Percentiles rank a stretch among this genome's conserved stretches.
phyloP scores from a whole-genome alignment of 2,329 filamentous ascomycete genomes.

The Trichoderma lentiforme region DNA sequence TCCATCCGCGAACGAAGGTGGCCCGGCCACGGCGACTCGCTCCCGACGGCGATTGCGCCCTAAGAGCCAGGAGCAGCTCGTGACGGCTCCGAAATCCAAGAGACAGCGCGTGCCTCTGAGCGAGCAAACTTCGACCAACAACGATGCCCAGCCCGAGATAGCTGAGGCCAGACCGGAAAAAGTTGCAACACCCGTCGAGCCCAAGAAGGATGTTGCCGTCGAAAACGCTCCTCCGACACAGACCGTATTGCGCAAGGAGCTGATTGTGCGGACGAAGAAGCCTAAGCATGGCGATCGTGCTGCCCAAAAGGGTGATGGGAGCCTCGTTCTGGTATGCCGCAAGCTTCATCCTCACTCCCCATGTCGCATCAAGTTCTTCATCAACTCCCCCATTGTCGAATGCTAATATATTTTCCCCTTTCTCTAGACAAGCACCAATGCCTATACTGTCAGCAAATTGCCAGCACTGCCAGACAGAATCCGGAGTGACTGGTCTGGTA shows the following conservation, averaged over 20 bases:
- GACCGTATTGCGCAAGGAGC: slow-evolving; percentile 46
- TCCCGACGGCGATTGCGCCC: slow-evolving; percentile 62
- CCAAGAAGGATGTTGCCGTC: slow-evolving; percentile 44
- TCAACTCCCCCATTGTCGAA: slow-evolving; percentile 1
- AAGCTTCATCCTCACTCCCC: slow-evolving; percentile 2
- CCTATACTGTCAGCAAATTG: slow-evolving; percentile 81
- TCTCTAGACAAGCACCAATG: slow-evolving; percentile 72
- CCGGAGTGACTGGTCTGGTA: slow-evolving; percentile 63
- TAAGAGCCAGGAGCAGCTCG: slow-evolving; percentile 51
- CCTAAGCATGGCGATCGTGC: slow-evolving; percentile 59
- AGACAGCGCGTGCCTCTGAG: slow-evolving; percentile 56
- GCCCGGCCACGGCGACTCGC: slow-evolving; percentile 55
- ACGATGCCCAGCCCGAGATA: slow-evolving; percentile 50
- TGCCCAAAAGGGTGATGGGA: slow-evolving; percentile 63
- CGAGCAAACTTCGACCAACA: slow-evolving; percentile 55
- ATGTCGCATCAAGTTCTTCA: not conserved
- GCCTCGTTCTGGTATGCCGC: slow-evolving; percentile 59
- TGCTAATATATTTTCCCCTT: slow-evolving; percentile 20
- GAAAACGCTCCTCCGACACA: slow-evolving; percentile 35
- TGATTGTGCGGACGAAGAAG: slow-evolving; percentile 61
- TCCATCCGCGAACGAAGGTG: slow-evolving; percentile 48
- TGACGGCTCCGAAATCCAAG: slow-evolving; percentile 61
- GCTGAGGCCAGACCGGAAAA: slow-evolving; percentile 56
- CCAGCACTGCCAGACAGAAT: slow-evolving; percentile 78
- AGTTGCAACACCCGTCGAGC: slow-evolving; percentile 38